These are phyloP conservation scores for Saccharomycopsis olivae DNA, from an alignment of 805 yeast species.

Conservation along the genomic window DNA sequence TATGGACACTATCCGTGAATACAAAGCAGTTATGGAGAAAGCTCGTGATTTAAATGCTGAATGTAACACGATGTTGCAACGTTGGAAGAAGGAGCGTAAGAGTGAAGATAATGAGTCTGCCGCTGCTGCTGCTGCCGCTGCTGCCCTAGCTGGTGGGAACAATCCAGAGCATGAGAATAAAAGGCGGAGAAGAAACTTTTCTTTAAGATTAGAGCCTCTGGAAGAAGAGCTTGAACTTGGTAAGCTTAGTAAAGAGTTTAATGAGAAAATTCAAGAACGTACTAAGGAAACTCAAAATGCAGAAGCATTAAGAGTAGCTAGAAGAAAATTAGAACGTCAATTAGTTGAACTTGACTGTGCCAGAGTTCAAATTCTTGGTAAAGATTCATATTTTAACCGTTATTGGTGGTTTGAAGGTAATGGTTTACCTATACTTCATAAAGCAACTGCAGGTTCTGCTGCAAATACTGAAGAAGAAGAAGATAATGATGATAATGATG, in stretches of 20 bases:
- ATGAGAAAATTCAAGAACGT: slow-evolving; percentile 35
- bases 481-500: slow-evolving; percentile 19
- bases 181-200: slow-evolving; percentile 25
- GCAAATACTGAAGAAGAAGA: slow-evolving; percentile 22
- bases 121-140: background rate
- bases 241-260: slow-evolving; percentile 32
- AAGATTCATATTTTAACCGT: slow-evolving; percentile 73
- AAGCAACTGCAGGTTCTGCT: slow-evolving; percentile 19
- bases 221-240: slow-evolving; percentile 29
- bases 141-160: background rate
- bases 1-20: slow-evolving; percentile 53
- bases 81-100: slow-evolving; percentile 17
- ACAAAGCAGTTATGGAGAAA: slow-evolving; percentile 40
- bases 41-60: slow-evolving; percentile 37
- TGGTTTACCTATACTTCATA: slow-evolving; percentile 54
- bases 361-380: slow-evolving; percentile 65
- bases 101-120: background rate
- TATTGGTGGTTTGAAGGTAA: slow-evolving; percentile 94
- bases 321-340: slow-evolving; percentile 45
- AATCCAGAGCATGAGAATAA: slow-evolving; percentile 13
- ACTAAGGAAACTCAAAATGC: slow-evolving; percentile 28
- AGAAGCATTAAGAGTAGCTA: slow-evolving; percentile 37
- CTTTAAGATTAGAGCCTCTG: slow-evolving; percentile 27
- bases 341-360: slow-evolving; percentile 68
- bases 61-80: slow-evolving; percentile 20